Base-by-base conservation (phyloP, 2,329 filamentous ascomycete genomes). In the Fusarium fujikuroi region DNA sequence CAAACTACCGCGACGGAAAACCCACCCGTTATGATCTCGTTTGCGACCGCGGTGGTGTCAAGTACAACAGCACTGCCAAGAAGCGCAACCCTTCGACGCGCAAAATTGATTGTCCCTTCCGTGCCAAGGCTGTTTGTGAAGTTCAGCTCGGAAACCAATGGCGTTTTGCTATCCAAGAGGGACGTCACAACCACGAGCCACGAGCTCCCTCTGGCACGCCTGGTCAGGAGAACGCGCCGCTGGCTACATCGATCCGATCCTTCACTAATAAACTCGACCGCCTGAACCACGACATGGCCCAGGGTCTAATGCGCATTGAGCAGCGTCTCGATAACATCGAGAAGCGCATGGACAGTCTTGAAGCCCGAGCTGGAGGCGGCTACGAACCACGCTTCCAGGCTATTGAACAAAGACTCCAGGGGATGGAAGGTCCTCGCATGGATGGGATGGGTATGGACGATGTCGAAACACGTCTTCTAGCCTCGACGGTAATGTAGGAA, bases 1-100 rank as follows among this genome's bases (percentile, higher is more conserved):
- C 88, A 76, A 91, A 91, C 80, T 91, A 91, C 74, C 88, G 89
- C 49, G 89, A 91, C 60, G 87, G 87, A 67, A 90, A 90, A 75
- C 88, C 89, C 2, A 90, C 89, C 25, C 86, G 89, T 21, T 91
- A 90, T 80, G 89, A 91, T 71, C 83, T 91, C 16, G 89, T 91
- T 39, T 91, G 89, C 80, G 89, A 91, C 73, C 88, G 89, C 44
- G 89, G 89, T 60, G 89, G 89, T 68, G 89, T 91, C 78, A 91
- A 90, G 80, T 91, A 91, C 81, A 89, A 84, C 82, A 90, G 88
- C 80, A 91, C 89, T 3, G 89, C 89, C 12, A 90, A 90, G 84
- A 91, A 90, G 82, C 87, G 89, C 63, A 90, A 89, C 74, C 89
- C 89, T 3, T 90, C 87, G 60, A 91, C 89, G 47, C 88, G 89